phyloP scores from a whole-genome alignment of 768 basidiomycete genomes.

The Serendipita sp. region DNA sequence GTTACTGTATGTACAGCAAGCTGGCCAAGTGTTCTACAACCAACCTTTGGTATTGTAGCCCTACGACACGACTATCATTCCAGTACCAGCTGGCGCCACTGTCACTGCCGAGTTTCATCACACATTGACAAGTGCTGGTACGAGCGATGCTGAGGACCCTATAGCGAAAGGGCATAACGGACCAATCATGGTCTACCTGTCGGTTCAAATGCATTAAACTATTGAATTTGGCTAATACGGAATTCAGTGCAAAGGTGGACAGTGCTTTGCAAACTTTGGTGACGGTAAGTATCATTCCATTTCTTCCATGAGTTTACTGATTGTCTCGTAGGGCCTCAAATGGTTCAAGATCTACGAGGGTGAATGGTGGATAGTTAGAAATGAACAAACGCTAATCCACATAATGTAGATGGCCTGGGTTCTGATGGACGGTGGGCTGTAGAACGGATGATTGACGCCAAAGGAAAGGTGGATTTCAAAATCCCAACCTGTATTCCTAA shows the following conservation, averaged over 20 bases:
- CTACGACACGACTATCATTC: slow-evolving; percentile 9
- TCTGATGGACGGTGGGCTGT: slow-evolving; percentile 25
- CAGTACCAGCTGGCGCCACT: slow-evolving; percentile 9
- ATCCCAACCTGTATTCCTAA: slow-evolving; percentile 30
- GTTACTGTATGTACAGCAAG: not conserved
- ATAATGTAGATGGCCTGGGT: slow-evolving; percentile 1
- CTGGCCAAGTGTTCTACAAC: not conserved
- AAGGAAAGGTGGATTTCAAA: slow-evolving; percentile 33
- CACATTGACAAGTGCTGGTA: slow-evolving; percentile 11
- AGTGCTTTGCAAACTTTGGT: slow-evolving; percentile 29
- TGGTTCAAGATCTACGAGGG: slow-evolving; percentile 42
- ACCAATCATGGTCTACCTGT: slow-evolving; percentile 36
- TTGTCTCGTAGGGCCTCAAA: slow-evolving; percentile 19
- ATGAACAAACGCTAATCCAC: not conserved
- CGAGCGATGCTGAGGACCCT: slow-evolving; percentile 28
- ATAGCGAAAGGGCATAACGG: slow-evolving; percentile 38
- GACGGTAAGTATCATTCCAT: slow-evolving; percentile 13
- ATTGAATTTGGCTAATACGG: not conserved
- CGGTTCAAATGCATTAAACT: slow-evolving; percentile 9
- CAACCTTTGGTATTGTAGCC: slow-evolving; percentile 6
- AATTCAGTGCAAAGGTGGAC: slow-evolving; percentile 26
- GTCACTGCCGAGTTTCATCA: slow-evolving; percentile 13
- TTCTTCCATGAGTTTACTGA: no score
- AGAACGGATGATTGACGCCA: slow-evolving; percentile 29
- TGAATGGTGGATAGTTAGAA: not conserved